Evolutionary conservation across 164 flowering plant species (phyloP).

Genomic region (Nymphaea thermarum): DNA sequence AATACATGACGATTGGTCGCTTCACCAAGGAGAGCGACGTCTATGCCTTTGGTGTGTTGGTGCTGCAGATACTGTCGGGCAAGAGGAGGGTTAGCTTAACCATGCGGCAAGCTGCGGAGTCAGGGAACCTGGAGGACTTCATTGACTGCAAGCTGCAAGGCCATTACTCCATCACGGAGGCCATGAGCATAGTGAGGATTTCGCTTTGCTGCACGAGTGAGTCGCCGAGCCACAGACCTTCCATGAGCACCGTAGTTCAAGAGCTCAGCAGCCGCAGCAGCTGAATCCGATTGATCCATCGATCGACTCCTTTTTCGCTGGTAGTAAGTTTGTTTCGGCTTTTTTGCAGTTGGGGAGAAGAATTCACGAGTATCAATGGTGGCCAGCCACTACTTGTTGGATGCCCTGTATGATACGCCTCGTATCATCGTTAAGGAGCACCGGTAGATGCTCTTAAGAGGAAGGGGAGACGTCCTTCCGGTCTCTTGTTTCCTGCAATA

Average conservation of each 20-base stretch:
- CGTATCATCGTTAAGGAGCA: no score
- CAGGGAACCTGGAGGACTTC: slow-evolving; percentile 40
- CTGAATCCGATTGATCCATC: neutral
- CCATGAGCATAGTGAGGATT: slow-evolving; percentile 37
- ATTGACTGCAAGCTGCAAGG: slow-evolving; percentile 62
- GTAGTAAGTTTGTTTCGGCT: no score
- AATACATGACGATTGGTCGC: slow-evolving; percentile 76
- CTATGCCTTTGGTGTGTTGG: slow-evolving; percentile 78
- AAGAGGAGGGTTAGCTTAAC: slow-evolving; percentile 30
- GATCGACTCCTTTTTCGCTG: neutral
- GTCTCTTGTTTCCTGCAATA: no score
- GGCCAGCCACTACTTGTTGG: no score
- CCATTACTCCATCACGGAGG: slow-evolving; percentile 55
- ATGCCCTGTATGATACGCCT: no score
- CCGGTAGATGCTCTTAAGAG: no score
- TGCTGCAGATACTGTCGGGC: slow-evolving; percentile 70
- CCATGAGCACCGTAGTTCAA: slow-evolving; percentile 44
- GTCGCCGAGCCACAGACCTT: slow-evolving; percentile 49
- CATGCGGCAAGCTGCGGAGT: slow-evolving; percentile 39
- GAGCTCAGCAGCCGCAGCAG: slow-evolving; percentile 22
- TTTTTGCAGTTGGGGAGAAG: no score
- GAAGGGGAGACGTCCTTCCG: no score
- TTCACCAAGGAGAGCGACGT: slow-evolving; percentile 86
- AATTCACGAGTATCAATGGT: no score
- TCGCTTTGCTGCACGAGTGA: slow-evolving; percentile 72